phyloP scores from a whole-genome alignment of 768 basidiomycete genomes.

The Rhizopogon vesiculosus region DNA sequence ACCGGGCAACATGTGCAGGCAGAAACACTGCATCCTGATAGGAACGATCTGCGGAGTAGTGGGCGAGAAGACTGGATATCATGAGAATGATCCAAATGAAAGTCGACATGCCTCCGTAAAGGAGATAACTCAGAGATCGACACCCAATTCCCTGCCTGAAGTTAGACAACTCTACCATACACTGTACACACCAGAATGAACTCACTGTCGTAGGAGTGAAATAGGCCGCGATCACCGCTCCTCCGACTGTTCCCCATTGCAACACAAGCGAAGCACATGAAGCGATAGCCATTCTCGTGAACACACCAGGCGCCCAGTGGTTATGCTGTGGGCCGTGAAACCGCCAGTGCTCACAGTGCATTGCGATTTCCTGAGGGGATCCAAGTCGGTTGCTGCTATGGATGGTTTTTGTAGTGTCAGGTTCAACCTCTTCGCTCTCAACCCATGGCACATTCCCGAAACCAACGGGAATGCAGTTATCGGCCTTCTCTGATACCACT shows the following conservation, averaged over 20 bases:
- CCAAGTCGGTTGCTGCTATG: too few species aligned
- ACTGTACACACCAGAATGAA: not conserved
- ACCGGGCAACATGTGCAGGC: not conserved
- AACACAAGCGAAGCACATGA: slow-evolving; percentile 11
- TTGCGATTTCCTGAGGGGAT: not conserved
- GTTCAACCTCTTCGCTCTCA: too few species aligned
- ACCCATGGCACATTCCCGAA: too few species aligned
- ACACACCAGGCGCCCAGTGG: slow-evolving; percentile 12
- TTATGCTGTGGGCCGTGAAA: not conserved
- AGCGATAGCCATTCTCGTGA: slow-evolving; percentile 14
- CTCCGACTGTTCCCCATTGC: slow-evolving; percentile 21
- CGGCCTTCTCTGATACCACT: too few species aligned
- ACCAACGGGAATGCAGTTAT: too few species aligned
- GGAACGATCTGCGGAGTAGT: not conserved
- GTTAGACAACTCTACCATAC: not conserved
- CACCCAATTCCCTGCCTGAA: slow-evolving; percentile 12
- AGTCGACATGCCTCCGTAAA: slow-evolving; percentile 17
- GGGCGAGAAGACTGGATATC: not conserved
- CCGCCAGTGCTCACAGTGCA: not conserved
- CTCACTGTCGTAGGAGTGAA: slow-evolving; percentile 17
- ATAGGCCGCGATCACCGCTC: slow-evolving; percentile 15
- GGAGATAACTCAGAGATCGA: slow-evolving; percentile 14
- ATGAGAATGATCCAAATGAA: slow-evolving; percentile 16
- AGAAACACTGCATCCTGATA: too few species aligned
- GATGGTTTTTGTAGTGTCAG: too few species aligned